Evolutionary conservation across 495 filamentous ascomycete species (phyloP).

Genomic region (Talaromyces stipitatus): DNA sequence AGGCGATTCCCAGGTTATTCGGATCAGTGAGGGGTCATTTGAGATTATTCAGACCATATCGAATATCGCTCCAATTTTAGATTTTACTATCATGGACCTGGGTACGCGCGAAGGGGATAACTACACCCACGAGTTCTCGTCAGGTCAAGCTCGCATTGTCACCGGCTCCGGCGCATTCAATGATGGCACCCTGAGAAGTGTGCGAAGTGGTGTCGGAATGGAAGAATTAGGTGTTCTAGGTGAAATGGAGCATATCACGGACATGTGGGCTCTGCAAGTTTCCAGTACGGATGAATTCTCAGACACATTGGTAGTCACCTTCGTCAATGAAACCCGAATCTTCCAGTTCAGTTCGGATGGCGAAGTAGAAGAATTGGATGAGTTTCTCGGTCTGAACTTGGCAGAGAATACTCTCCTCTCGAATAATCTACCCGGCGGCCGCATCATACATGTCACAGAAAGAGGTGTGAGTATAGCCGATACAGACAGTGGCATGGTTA

Average conservation of each 20-base stretch:
- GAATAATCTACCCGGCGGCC: constrained; percentile 49
- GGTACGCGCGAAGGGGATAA: constrained; percentile 72
- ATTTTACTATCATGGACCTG: constrained; percentile 94
- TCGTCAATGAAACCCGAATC: constrained; percentile 74
- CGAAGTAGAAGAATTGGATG: constrained; percentile 77
- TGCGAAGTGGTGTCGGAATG: constrained; percentile 88
- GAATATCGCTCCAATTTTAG: constrained; percentile 85
- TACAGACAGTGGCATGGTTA: constrained; percentile 57
- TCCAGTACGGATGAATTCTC: constrained; percentile 31
- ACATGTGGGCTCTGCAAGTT: constrained; percentile 59
- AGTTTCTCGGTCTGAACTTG: constrained; percentile 61
- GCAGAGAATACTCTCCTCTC: constrained; percentile 67
- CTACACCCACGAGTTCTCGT: constrained; percentile 80
- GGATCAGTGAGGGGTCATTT: constrained; percentile 47
- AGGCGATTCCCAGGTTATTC: constrained; percentile 81
- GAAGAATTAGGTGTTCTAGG: constrained; percentile 79
- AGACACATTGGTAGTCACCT: constrained; percentile 73
- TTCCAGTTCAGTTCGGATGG: constrained; percentile 70
- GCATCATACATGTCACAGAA: constrained; percentile 73
- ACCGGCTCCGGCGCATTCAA: constrained; percentile 83
- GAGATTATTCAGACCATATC: constrained; percentile 67
- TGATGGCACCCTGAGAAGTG: constrained; percentile 78
- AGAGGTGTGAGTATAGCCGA: constrained; percentile 56
- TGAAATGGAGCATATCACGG: constrained; percentile 68
- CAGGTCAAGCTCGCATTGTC: constrained; percentile 89